Evolutionary conservation across 805 yeast species (phyloP).

Genomic region (Wickerhamomyces bovis): DNA sequence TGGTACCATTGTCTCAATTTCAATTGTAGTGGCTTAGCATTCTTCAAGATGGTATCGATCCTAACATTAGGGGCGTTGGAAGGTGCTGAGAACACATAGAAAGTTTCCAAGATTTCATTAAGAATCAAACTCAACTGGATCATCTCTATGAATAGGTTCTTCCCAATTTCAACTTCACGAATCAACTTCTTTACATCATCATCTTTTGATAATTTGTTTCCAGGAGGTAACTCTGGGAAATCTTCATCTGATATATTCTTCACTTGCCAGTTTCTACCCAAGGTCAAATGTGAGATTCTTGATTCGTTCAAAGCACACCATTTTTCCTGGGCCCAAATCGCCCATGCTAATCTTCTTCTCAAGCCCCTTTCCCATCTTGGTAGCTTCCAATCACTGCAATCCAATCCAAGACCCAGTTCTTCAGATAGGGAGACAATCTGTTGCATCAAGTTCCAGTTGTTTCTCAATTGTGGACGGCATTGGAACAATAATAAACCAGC

Average conservation of each 20-base stretch:
- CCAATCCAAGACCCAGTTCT: constrained; percentile 86
- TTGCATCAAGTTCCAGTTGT: constrained; percentile 81
- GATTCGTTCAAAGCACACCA: constrained; percentile 83
- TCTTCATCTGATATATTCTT: constrained; percentile 60
- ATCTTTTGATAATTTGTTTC: constrained; percentile 10
- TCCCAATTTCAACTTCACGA: constrained; percentile 64
- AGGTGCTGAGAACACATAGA: constrained; percentile 42
- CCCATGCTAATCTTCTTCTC: constrained; percentile 90
- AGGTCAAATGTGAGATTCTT: constrained; percentile 74
- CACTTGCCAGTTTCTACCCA: constrained; percentile 77
- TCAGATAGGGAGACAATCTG: constrained; percentile 86
- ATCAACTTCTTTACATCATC: constrained; percentile 19
- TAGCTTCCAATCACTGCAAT: constrained; percentile 84
- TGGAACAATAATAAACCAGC: constrained; percentile 79
- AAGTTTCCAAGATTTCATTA: constrained; percentile 63
- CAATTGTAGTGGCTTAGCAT: constrained; percentile 79
- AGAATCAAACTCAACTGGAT: constrained; percentile 62
- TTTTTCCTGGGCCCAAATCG: constrained; percentile 85
- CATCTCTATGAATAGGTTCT: constrained; percentile 58
- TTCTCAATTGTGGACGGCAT: constrained; percentile 46
- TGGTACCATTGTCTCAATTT: constrained; percentile 73
- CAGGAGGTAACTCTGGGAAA: constrained; percentile 61
- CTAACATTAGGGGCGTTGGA: constrained; percentile 38
- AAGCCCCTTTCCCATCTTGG: constrained; percentile 95
- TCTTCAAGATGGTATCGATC: constrained; percentile 60